Evolutionary conservation across 176 grass and related monocot genomes (phyloP).

Genomic region (Zizania latifolia): DNA sequence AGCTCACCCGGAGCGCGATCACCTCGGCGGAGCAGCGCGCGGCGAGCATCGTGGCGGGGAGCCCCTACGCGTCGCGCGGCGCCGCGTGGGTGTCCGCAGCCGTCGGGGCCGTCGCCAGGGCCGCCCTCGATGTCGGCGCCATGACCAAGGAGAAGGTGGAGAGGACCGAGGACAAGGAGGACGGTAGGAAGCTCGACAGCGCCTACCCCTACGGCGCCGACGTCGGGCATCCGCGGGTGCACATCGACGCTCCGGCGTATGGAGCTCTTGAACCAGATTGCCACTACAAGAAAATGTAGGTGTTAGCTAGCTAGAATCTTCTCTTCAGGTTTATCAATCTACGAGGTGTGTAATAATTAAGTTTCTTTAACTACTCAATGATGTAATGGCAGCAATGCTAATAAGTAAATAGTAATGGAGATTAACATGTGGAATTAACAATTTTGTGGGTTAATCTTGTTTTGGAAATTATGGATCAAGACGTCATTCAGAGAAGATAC

Average conservation of each 20-base stretch:
- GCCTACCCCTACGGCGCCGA: background rate
- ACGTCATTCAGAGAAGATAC: no score
- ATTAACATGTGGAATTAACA: no score
- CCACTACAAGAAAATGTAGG: background rate
- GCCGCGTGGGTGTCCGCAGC: slow-evolving; percentile 30
- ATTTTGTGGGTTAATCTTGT: no score
- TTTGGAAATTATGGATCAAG: no score
- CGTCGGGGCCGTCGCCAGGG: slow-evolving; percentile 13
- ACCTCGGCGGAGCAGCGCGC: slow-evolving; percentile 7
- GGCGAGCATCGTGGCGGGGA: slow-evolving; percentile 13
- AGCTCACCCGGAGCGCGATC: slow-evolving; percentile 19
- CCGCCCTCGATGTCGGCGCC: slow-evolving; percentile 29
- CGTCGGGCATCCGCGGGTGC: background rate
- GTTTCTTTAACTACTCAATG: background rate
- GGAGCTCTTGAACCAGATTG: background rate
- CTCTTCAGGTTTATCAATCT: background rate
- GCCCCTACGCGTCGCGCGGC: slow-evolving; percentile 28
- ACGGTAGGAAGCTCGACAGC: background rate
- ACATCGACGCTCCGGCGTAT: background rate
- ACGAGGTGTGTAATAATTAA: background rate
- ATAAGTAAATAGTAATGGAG: no score
- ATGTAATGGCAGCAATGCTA: background rate
- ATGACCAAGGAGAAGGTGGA: slow-evolving; percentile 33
- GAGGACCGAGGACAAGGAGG: background rate
- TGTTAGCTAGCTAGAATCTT: background rate